Base-by-base conservation (phyloP, 345 rosid species). In the Hevea brasiliensis region DNA sequence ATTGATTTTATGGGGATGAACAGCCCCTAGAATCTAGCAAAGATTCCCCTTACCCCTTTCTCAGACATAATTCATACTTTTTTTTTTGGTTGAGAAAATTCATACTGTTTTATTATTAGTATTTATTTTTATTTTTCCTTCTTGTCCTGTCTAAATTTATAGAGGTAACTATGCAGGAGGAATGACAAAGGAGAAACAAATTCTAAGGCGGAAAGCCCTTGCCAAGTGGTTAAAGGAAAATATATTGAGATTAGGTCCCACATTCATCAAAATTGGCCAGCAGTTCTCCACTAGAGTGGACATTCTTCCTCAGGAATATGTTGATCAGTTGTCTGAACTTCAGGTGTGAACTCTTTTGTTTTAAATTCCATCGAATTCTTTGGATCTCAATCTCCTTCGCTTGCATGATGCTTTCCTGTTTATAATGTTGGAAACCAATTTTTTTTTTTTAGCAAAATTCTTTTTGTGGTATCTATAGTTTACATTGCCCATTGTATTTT, bases 281-380 rank as follows among this genome's bases (percentile, higher is more conserved):
- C 99, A 92, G 71, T 92, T 95, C 64, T 95, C 99, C 67, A 95
- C 99, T 37, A 89, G 99, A 84, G 99, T 92, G 2, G 99, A 95
- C 75, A 95, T 95, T 80, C 98, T 95, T 84, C 88, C 98, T 80
- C 98, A 95, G 77, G 99, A 95, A 77, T 95, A 90, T 80, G 99
- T 95, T 73, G 99, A 95, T 85, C 97, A 92, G 61, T 76, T 95
- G 81, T 87, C 99, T 18, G 99, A 92, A 77, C 94, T 95, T 83
- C 99, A 95, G 98, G 98, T 95, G 71, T 76, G 76, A 8, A 63
- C 67, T 44, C 55, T 29, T 72, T 76, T 35, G 18, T 47, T 60
- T 79, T 15, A 20, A 48, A 35, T 44, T 57, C 6, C 4, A n/a
- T 8, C 11, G 14, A 23, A 54, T 56, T n/a, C 54, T 54, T 42